Conservation (phyloP, 305 asterid genomes). For the Plantago coronopus region DNA sequence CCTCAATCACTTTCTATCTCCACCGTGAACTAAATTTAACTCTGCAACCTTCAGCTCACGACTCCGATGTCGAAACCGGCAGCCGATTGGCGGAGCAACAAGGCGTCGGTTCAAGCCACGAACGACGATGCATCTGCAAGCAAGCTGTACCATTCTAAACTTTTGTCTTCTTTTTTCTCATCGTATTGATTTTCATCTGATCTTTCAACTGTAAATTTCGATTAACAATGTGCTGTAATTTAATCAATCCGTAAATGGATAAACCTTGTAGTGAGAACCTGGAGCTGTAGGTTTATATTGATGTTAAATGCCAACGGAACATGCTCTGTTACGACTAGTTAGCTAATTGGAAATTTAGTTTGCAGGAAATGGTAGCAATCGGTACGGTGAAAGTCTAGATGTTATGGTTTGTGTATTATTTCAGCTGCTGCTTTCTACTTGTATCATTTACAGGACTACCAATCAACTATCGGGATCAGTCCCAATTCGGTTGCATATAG, state of each 20-base stretch:
- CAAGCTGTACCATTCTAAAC: constrained; percentile 53
- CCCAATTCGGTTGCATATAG: too few relatives aligned
- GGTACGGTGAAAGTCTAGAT: background rate
- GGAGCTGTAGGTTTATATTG: background rate
- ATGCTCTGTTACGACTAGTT: background rate
- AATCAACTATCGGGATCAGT: too few relatives aligned
- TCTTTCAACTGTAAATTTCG: background rate
- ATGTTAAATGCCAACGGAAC: background rate
- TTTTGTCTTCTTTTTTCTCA: background rate
- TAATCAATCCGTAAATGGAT: too few relatives aligned
- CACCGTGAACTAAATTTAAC: background rate
- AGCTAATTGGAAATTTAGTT: background rate
- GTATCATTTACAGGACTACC: too few relatives aligned
- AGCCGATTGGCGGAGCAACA: constrained; percentile 70
- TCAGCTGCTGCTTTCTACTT: background rate
- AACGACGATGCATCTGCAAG: constrained; percentile 98
- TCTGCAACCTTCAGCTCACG: background rate
- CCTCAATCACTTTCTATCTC: background rate
- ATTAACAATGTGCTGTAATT: background rate
- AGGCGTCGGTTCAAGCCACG: constrained; percentile 60
- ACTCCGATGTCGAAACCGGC: constrained; percentile 49
- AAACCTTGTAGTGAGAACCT: too few relatives aligned
- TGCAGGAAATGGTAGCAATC: background rate
- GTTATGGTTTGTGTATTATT: background rate
- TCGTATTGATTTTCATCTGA: background rate